Conservation (phyloP, 805 yeast species). For the Yarrowia porcina region DNA sequence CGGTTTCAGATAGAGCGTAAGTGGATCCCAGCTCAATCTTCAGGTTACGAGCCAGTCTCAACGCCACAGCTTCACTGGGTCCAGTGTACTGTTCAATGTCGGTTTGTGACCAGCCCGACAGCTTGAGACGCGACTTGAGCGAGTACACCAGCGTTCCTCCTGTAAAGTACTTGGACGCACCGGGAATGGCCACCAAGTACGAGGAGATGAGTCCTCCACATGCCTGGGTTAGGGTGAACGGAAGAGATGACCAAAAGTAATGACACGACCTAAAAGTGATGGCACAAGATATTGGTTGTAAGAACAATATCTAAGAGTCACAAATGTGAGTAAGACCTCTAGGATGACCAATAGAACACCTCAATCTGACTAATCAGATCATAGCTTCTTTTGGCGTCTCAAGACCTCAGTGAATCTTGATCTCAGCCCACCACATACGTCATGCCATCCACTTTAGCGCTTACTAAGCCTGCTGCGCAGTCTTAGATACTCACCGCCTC, state of each 20-base stretch:
- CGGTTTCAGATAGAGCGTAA: slow-evolving; percentile 79
- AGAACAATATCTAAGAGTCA: too few relatives aligned
- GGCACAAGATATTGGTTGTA: too few relatives aligned
- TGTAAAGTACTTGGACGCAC: slow-evolving; percentile 77
- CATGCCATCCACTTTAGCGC: too few relatives aligned
- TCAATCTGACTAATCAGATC: too few relatives aligned
- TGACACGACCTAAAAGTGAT: too few relatives aligned
- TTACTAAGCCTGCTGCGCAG: too few relatives aligned
- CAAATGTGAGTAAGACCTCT: too few relatives aligned
- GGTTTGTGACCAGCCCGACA: slow-evolving; percentile 72
- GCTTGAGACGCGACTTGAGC: slow-evolving; percentile 64
- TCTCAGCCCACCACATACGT: too few relatives aligned
- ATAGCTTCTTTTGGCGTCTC: too few relatives aligned
- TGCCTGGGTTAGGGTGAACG: slow-evolving; percentile 44
- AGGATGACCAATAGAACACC: too few relatives aligned
- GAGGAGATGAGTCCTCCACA: slow-evolving; percentile 86
- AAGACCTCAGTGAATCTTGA: too few relatives aligned
- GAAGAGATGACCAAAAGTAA: too few relatives aligned
- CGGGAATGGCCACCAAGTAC: slow-evolving; percentile 75
- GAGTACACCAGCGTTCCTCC: slow-evolving; percentile 84
- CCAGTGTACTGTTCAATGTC: slow-evolving; percentile 76
- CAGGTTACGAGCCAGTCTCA: slow-evolving; percentile 72
- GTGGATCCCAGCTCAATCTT: slow-evolving; percentile 79
- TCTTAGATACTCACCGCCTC: slow-evolving; percentile 55
- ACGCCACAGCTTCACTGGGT: slow-evolving; percentile 71